phyloP scores from a whole-genome alignment of 73 alveolate genomes.

The Tetrahymena malaccensis region DNA sequence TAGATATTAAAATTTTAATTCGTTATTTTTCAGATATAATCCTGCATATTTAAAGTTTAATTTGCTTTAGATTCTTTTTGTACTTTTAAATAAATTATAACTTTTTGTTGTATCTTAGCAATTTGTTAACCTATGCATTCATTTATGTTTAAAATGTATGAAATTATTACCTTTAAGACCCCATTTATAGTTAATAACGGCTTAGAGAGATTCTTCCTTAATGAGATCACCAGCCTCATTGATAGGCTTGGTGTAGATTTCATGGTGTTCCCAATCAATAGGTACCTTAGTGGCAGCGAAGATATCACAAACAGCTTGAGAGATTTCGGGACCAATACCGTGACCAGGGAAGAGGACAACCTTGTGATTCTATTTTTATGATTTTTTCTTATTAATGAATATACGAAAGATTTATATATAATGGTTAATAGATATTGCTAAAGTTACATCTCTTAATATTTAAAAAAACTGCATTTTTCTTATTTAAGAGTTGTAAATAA shows the following conservation, averaged over 20 bases:
- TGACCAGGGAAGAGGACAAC: constrained; percentile 65
- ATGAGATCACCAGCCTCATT: constrained; percentile 53
- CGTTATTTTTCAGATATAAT: neutral
- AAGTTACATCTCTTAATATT: neutral
- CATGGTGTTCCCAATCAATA: constrained; percentile 60
- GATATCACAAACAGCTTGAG: constrained; percentile 48
- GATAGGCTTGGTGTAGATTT: constrained; percentile 33
- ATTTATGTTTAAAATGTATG: neutral
- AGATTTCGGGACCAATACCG: constrained; percentile 79
- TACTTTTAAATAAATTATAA: neutral
- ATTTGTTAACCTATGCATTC: neutral
- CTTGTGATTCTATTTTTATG: constrained; percentile 1
- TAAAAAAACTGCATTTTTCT: neutral
- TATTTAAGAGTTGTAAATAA: neutral
- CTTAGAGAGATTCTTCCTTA: constrained; percentile 42
- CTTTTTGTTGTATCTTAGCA: neutral
- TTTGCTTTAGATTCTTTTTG: neutral
- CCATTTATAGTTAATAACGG: constrained; percentile 40
- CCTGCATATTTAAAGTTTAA: neutral
- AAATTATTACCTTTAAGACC: constrained; percentile 51
- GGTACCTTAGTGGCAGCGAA: constrained; percentile 70
- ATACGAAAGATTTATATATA: neutral
- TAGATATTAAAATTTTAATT: neutral
- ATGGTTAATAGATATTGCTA: neutral
- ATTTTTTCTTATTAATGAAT: neutral